These are phyloP conservation scores for Zhuliangozyma blackwelliae DNA, from an alignment of 1,139 yeast genomes.

Conservation along the genomic window DNA sequence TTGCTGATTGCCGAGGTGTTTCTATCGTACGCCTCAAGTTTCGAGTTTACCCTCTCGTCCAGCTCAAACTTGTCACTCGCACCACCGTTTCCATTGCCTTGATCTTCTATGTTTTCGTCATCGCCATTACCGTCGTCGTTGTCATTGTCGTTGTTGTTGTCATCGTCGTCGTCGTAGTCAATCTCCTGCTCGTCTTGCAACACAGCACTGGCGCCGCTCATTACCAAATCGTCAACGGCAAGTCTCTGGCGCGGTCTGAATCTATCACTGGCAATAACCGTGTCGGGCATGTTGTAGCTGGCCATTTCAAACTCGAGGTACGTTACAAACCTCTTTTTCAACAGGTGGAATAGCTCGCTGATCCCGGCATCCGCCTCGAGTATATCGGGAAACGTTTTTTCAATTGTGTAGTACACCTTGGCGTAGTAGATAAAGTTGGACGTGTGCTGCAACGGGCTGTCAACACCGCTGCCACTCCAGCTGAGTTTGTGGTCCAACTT, in stretches of 20 bases:
- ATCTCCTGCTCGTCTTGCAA: constrained; percentile 11
- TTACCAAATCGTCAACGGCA: constrained; percentile 7
- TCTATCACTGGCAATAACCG: constrained; percentile 12
- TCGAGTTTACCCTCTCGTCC: constrained; percentile 7
- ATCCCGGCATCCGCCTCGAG: constrained; percentile 16
- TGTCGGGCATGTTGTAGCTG: constrained; percentile 14
- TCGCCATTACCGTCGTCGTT: constrained; percentile 5
- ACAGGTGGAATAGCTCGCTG: constrained; percentile 14
- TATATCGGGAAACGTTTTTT: constrained; percentile 18
- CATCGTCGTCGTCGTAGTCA: constrained; percentile 10
- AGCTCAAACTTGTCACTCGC: constrained; percentile 12
- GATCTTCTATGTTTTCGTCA: constrained; percentile 14
- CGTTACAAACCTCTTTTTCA: constrained; percentile 22
- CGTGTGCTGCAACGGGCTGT: constrained; percentile 18
- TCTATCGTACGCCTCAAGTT: constrained; percentile 15
- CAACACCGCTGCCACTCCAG: background rate
- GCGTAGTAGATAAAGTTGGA: constrained; percentile 31
- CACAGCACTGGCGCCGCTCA: constrained; percentile 1
- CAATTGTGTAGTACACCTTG: constrained; percentile 32
- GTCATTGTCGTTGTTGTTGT: background rate
- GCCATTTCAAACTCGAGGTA: constrained; percentile 26
- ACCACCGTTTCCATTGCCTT: constrained; percentile 12
- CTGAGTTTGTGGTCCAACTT: constrained; percentile 14
- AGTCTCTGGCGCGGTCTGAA: constrained; percentile 15
- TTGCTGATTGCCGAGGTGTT: constrained; percentile 30